A percentile compares a stretch with the other conserved stretches of the same genome.
Evolutionary conservation across 179 eudicot species (phyloP).

Genomic region (Amaranthus tricolor): DNA sequence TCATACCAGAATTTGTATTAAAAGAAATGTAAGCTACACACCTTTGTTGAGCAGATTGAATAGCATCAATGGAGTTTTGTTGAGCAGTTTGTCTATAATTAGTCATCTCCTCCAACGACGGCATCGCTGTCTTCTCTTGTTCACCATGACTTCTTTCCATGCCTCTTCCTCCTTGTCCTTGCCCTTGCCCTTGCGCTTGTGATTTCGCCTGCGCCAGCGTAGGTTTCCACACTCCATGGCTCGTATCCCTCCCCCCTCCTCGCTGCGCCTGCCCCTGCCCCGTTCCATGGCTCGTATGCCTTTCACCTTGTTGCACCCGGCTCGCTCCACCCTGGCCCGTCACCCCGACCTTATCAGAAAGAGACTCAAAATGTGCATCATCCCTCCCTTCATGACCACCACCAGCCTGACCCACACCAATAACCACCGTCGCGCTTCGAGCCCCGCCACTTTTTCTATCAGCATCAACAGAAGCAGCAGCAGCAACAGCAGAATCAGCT

Average conservation of each 20-base stretch:
- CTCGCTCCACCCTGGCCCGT: slow-evolving; percentile 4
- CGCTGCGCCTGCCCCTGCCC: background rate
- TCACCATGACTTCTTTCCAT: background rate
- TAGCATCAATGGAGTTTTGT: slow-evolving; percentile 65
- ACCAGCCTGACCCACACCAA: slow-evolving; percentile 13
- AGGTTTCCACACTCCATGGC: background rate
- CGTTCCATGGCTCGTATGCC: background rate
- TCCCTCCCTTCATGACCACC: background rate
- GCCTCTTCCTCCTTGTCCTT: background rate
- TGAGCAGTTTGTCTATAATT: slow-evolving; percentile 59
- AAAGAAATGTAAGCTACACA: background rate
- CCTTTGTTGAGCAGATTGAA: slow-evolving; percentile 51
- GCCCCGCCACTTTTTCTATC: background rate
- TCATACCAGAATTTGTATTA: too few relatives aligned
- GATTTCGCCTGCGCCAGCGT: background rate
- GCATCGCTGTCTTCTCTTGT: background rate
- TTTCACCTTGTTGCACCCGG: background rate
- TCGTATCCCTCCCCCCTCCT: background rate
- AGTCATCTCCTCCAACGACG: slow-evolving; percentile 54
- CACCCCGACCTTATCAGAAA: slow-evolving; percentile 27
- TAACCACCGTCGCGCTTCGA: slow-evolving; percentile 19
- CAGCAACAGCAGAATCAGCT: slow-evolving; percentile 17
- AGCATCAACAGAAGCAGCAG: background rate
- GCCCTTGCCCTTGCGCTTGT: background rate
- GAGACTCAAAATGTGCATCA: slow-evolving; percentile 33